These are phyloP conservation scores for Ophiostoma angusticollis DNA, from an alignment of 2,329 filamentous ascomycete genomes.

Conservation along the genomic window DNA sequence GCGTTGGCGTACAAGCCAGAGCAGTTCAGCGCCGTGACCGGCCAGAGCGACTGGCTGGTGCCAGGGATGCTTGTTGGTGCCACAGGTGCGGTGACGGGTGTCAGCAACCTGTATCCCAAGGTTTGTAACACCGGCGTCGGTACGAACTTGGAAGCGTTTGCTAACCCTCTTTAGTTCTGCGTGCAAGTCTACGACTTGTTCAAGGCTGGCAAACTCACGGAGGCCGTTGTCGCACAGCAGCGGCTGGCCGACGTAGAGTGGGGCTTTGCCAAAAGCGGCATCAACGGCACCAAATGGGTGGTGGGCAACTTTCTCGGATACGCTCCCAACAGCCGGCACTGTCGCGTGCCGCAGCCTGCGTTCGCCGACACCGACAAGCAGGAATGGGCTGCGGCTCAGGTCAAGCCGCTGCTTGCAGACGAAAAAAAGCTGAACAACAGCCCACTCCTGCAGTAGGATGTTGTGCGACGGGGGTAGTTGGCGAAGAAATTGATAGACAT, in stretches of 20 bases:
- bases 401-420: too few species aligned
- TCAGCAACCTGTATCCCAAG: slow-evolving; percentile 46
- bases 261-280: slow-evolving; percentile 44
- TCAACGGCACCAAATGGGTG: slow-evolving; percentile 49
- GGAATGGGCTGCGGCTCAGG: too few species aligned
- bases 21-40: slow-evolving; percentile 54
- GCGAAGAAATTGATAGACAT: too few species aligned
- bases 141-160: too few species aligned
- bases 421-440: too few species aligned
- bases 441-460: too few species aligned
- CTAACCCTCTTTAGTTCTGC: too few species aligned
- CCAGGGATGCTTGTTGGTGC: slow-evolving; percentile 43
- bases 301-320: slow-evolving; percentile 42
- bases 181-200: slow-evolving; percentile 37
- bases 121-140: too few species aligned
- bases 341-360: slow-evolving; percentile 39
- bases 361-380: slow-evolving; percentile 33
- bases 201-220: slow-evolving; percentile 30
- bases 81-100: slow-evolving; percentile 44
- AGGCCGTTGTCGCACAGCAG: slow-evolving; percentile 36
- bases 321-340: slow-evolving; percentile 35
- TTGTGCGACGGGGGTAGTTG: too few species aligned
- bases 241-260: slow-evolving; percentile 40
- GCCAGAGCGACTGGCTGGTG: slow-evolving; percentile 57
- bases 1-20: slow-evolving; percentile 31